Conservation (phyloP, 176 grass and related monocot genomes). For the Cenchrus purpureus region DNA sequence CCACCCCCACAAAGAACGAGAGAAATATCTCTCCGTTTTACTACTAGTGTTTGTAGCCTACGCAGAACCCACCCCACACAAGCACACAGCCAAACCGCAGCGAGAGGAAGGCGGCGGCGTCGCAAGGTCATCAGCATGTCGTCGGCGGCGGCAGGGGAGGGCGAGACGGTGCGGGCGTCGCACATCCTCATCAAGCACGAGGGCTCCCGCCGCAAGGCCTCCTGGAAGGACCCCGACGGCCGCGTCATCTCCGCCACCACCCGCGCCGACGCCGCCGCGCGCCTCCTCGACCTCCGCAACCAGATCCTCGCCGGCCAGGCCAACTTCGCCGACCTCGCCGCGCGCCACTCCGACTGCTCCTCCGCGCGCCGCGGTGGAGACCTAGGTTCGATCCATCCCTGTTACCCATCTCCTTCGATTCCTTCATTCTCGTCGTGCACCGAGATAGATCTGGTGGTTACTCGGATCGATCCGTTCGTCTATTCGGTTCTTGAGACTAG, state of each 20-base stretch:
- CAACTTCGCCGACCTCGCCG: slow-evolving; percentile 65
- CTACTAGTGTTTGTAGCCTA: no score
- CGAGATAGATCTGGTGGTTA: slow-evolving; percentile 6
- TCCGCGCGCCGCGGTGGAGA: slow-evolving; percentile 75
- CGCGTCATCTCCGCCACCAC: slow-evolving; percentile 58
- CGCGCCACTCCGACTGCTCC: slow-evolving; percentile 71
- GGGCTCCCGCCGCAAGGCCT: slow-evolving; percentile 79
- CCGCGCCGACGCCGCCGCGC: slow-evolving; percentile 49
- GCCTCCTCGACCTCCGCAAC: slow-evolving; percentile 52
- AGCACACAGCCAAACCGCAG: not conserved
- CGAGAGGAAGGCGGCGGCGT: not conserved
- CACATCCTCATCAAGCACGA: slow-evolving; percentile 90
- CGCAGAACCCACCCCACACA: not conserved
- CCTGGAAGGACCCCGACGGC: slow-evolving; percentile 79
- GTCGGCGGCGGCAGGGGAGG: slow-evolving; percentile 21
- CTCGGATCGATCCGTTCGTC: not conserved
- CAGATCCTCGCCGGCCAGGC: slow-evolving; percentile 57
- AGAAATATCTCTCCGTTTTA: no score
- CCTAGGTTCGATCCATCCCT: slow-evolving; percentile 40
- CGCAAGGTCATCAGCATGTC: not conserved
- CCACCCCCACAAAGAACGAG: no score
- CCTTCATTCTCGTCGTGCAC: no score
- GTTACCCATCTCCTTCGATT: not conserved
- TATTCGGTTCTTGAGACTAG: not conserved
- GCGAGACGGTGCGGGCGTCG: slow-evolving; percentile 62